Conservation (phyloP, 2,329 filamentous ascomycete genomes). For the Phaeosphaeriaceae sp. region DNA sequence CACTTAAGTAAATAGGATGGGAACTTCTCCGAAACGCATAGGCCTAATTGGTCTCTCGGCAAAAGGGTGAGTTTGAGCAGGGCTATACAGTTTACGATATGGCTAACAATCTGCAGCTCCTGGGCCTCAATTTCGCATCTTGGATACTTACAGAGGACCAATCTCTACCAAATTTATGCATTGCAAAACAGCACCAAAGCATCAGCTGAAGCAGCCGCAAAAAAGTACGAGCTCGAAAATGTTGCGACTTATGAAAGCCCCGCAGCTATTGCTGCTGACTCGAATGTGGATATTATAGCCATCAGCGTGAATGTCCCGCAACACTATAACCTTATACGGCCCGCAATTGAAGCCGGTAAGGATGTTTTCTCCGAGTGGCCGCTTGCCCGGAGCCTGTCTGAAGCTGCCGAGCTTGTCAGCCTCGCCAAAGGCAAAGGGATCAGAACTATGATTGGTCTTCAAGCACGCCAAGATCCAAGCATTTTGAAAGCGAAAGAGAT, state of each 20-base stretch:
- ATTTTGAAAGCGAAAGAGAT: conserved; percentile 53
- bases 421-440: conserved; percentile 51
- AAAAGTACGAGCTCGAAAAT: conserved; percentile 45
- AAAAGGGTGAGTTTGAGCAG: conserved; percentile 25
- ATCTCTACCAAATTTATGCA: conserved; percentile 57
- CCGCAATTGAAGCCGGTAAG: conserved; percentile 50
- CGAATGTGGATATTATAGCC: conserved; percentile 57
- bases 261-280: conserved; percentile 53
- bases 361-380: conserved; percentile 61
- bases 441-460: conserved; percentile 56
- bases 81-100: neutral
- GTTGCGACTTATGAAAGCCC: conserved; percentile 53
- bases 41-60: conserved; percentile 44
- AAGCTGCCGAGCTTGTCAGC: conserved; percentile 52
- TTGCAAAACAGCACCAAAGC: conserved; percentile 57
- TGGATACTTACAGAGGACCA: conserved; percentile 39
- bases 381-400: conserved; percentile 48
- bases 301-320: conserved; percentile 53
- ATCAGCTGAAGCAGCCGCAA: conserved; percentile 50
- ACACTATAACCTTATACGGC: conserved; percentile 52
- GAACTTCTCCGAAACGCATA: conserved; percentile 26
- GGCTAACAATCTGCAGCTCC: conserved; percentile 23
- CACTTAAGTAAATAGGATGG: conserved; percentile 8
- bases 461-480: conserved; percentile 52
- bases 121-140: conserved; percentile 52